Percentiles rank a stretch among this genome's conserved stretches.
Evolutionary conservation across 192 early-diverging fungal genomes (phyloP).

Genomic region (Backusella luteola): DNA sequence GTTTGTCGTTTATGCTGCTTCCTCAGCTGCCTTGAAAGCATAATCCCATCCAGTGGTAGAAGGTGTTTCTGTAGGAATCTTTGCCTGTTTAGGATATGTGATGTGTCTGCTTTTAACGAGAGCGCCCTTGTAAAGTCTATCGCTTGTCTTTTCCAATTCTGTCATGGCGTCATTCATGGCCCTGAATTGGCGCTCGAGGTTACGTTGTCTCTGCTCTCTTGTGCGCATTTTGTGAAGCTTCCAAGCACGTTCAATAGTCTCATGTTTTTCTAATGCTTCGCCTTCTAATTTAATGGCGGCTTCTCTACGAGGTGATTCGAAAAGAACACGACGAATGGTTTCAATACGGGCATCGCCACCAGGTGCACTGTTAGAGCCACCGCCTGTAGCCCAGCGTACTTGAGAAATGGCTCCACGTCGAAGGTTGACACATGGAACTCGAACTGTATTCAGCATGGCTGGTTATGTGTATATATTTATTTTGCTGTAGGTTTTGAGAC

Average conservation of each 20-base stretch:
- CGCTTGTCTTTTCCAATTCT: conserved; percentile 58
- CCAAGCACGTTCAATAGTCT: conserved; percentile 72
- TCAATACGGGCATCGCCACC: conserved; percentile 61
- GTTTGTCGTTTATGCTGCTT: not conserved
- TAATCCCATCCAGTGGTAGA: conserved; percentile 71
- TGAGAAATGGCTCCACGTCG: not conserved
- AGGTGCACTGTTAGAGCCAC: conserved; percentile 28
- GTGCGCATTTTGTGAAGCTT: conserved; percentile 55
- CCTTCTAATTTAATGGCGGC: conserved; percentile 33
- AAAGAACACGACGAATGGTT: conserved; percentile 71
- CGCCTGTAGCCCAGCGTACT: not conserved
- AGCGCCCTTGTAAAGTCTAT: conserved; percentile 62
- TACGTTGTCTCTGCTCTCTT: conserved; percentile 43
- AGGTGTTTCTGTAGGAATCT: conserved; percentile 74
- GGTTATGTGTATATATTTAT: not conserved
- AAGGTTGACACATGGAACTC: not conserved
- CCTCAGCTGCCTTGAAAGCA: conserved; percentile 33
- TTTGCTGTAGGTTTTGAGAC: not conserved
- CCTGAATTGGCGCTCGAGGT: conserved; percentile 56
- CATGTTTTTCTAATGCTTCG: conserved; percentile 61
- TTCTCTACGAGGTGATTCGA: conserved; percentile 51
- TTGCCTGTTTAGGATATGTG: conserved; percentile 71
- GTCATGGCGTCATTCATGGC: conserved; percentile 64
- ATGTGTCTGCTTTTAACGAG: conserved; percentile 53
- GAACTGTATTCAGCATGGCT: conserved; percentile 9